Conservation (phyloP, 78 protist species). For the Dictyostelium purpureum region DNA sequence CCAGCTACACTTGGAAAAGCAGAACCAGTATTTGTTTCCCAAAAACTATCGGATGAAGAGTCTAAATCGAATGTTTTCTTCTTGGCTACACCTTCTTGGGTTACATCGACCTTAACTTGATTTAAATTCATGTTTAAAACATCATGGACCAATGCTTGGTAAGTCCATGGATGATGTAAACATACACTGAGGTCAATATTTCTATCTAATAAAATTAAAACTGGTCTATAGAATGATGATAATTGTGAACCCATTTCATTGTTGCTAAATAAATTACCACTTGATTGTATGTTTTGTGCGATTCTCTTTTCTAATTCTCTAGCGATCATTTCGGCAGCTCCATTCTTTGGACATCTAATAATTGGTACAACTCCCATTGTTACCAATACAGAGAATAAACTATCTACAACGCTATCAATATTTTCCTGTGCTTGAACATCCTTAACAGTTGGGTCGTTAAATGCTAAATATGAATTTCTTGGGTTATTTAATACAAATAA, state of each 20-base stretch:
- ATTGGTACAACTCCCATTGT: conserved; percentile 90
- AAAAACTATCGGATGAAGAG: conserved; percentile 82
- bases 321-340: conserved; percentile 89
- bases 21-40: conserved; percentile 71
- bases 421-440: conserved; percentile 73
- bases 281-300: conserved; percentile 6
- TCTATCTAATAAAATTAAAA: conserved; percentile 88
- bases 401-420: conserved; percentile 78
- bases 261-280: conserved; percentile 47
- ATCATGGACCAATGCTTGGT: conserved; percentile 91
- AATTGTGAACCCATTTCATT: conserved; percentile 25
- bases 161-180: conserved; percentile 94
- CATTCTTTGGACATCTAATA: conserved; percentile 81
- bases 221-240: conserved; percentile 52
- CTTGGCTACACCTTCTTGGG: neutral
- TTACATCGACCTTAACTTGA: conserved; percentile 74
- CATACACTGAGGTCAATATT: conserved; percentile 83
- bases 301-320: conserved; percentile 50
- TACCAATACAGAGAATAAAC: conserved; percentile 86
- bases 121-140: conserved; percentile 81
- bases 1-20: conserved; percentile 90
- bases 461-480: conserved; percentile 46
- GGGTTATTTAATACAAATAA: conserved; percentile 76
- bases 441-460: conserved; percentile 54
- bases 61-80: conserved; percentile 81